phyloP scores from a whole-genome alignment of 2,329 filamentous ascomycete species.

The Neoarthrinium moseri region DNA sequence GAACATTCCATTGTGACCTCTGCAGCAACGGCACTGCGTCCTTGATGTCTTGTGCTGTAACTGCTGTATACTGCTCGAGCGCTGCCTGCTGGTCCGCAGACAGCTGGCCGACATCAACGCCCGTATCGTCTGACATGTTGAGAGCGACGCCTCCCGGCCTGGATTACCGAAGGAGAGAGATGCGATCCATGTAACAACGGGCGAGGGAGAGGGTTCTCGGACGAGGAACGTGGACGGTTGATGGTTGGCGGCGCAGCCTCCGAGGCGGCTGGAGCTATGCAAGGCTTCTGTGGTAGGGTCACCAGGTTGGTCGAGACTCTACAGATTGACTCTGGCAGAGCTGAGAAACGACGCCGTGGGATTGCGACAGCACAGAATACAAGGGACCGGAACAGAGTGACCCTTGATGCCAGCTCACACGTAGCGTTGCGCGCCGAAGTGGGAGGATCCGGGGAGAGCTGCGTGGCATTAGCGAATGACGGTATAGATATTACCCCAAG shows the following conservation, averaged over 20 bases:
- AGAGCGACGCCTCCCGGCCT: not conserved
- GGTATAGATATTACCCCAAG: not conserved
- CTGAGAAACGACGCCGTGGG: not conserved
- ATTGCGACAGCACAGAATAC: no score
- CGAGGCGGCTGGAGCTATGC: no score
- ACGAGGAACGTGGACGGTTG: no score
- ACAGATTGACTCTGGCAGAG: not conserved
- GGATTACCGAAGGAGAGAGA: not conserved
- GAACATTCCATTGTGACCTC: conserved; percentile 94
- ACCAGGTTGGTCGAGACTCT: not conserved
- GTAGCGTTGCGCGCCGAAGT: no score
- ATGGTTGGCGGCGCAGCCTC: no score
- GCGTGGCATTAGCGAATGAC: conserved; percentile 9
- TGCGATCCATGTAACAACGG: not conserved
- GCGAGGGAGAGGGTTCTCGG: no score
- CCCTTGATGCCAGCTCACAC: no score
- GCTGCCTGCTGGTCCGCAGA: conserved; percentile 77
- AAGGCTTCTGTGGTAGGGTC: no score
- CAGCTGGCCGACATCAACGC: conserved; percentile 66
- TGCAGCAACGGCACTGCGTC: conserved; percentile 78
- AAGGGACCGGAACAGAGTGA: no score
- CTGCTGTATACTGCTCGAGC: conserved; percentile 82
- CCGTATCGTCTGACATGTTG: conserved; percentile 42
- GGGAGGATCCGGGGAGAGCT: conserved; percentile 1
- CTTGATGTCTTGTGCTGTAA: conserved; percentile 78